phyloP scores from a whole-genome alignment of 495 filamentous ascomycete species.

The Aspergillus egyptiacus region DNA sequence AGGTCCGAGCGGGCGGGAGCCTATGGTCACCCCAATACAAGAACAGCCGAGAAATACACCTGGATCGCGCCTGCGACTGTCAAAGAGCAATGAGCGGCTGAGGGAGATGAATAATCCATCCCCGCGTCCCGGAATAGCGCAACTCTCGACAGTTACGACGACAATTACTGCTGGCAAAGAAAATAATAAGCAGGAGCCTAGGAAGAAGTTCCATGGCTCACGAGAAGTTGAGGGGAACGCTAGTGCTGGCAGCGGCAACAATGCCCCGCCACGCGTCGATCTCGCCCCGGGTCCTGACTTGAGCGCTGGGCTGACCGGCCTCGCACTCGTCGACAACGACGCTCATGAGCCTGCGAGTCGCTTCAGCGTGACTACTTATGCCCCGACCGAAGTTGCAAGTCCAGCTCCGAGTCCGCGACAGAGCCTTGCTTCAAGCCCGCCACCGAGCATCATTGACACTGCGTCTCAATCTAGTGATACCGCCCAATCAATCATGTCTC shows the following conservation, averaged over 20 bases:
- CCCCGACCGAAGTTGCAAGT: slow-evolving; percentile 43
- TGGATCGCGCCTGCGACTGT: slow-evolving; percentile 20
- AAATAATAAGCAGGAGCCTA: slow-evolving; percentile 8
- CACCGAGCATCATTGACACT: slow-evolving; percentile 31
- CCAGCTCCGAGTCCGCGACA: slow-evolving; percentile 37
- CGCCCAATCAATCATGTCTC: slow-evolving; percentile 40
- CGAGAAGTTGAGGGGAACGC: slow-evolving; percentile 9
- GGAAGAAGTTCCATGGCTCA: slow-evolving; percentile 6
- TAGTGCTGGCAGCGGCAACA: slow-evolving; percentile 11
- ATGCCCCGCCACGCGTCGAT: slow-evolving; percentile 23
- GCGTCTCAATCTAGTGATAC: slow-evolving; percentile 32
- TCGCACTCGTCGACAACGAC: slow-evolving; percentile 24
- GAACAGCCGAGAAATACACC: slow-evolving; percentile 23
- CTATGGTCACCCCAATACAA: slow-evolving; percentile 33
- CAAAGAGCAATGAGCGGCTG: slow-evolving; percentile 15
- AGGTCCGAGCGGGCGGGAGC: slow-evolving; percentile 43
- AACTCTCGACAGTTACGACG: slow-evolving; percentile 27
- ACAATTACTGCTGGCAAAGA: slow-evolving; percentile 35
- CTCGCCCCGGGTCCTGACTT: slow-evolving; percentile 18
- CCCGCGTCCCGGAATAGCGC: slow-evolving; percentile 17
- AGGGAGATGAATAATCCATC: slow-evolving; percentile 10
- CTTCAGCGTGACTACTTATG: slow-evolving; percentile 69
- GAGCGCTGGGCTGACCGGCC: slow-evolving; percentile 18
- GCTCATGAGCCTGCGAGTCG: slow-evolving; percentile 53
- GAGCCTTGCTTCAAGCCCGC: slow-evolving; percentile 40